Base-by-base conservation (phyloP, 2,329 filamentous ascomycete species). In the Parastagonospora avenae region DNA sequence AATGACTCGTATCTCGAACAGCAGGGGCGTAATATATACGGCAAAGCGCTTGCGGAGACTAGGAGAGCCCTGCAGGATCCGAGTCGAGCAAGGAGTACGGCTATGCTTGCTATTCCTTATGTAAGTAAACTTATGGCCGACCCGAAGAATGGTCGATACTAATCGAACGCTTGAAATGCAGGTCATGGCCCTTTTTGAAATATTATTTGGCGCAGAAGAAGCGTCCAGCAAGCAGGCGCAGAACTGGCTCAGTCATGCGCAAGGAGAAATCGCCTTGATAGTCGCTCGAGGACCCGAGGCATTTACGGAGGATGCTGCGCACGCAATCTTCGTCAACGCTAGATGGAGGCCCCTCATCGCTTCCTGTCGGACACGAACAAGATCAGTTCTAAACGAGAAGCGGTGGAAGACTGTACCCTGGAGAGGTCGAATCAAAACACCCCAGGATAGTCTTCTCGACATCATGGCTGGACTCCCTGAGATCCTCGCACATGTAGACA, bases 351-450 rank as follows among this genome's bases (percentile, higher is more conserved):
- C 63, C 42, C 57, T 67, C 12, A 62, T 68, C 4, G 51, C 55
- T 8, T 56, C 57, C 2, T 45, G 64, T 66, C 80, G 83, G 33
- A 41, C 54, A 11, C 54, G 73, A 28, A 70, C 63, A 42, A 52
- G 59, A 2, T 68, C 65, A 4, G 55, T 70, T 14, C 42, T 75
- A 14, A 67, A 70, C 12, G 58, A 60, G 2, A 49, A 59, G 11
- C 60, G 61, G 15, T 76, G 73, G 73, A 72, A 70, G 36, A 73
- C 61, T 1, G 41, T 72, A 4, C 74, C 73, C 2, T 75, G 73
- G 74, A 57, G 40, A 24, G 60, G 55, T 12, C 55, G 60, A 32
- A 55, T 55, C 15, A 72, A 74, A 48, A 68, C 66, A 2, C 61
- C 69, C 19, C 67, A 70, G 29, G 73, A 75, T 46, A 50, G 49